Conservation (phyloP, 2,329 filamentous ascomycete species). For the Epichloe aotearoae region DNA sequence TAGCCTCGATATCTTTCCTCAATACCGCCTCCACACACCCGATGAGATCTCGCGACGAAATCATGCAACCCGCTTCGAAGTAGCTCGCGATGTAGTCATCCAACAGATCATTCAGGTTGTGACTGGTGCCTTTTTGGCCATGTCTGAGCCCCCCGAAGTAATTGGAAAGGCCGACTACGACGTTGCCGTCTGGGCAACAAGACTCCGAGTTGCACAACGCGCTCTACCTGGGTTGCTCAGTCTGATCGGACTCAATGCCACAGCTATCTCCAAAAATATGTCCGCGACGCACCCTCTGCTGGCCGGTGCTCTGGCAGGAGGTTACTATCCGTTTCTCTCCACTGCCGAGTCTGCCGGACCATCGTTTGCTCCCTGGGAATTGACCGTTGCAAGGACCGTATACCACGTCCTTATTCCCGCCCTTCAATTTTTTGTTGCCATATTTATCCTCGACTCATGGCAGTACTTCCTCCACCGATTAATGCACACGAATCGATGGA, state of each 20-base stretch:
- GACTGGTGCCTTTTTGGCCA: constrained; percentile 52
- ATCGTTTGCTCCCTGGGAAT: constrained; percentile 73
- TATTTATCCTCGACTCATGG: constrained; percentile 82
- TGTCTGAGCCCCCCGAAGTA: constrained; percentile 62
- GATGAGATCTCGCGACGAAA: constrained; percentile 82
- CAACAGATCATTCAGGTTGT: constrained; percentile 83
- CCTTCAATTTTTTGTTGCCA: constrained; percentile 62
- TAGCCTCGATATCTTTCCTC: constrained; percentile 68
- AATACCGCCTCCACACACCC: constrained; percentile 90
- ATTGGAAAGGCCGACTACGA: constrained; percentile 74
- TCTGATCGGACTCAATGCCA: constrained; percentile 62
- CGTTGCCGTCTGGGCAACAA: constrained; percentile 77
- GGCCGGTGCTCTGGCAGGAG: constrained; percentile 65
- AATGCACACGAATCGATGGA: constrained; percentile 96
- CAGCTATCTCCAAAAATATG: constrained; percentile 62
- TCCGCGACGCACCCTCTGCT: constrained; percentile 58
- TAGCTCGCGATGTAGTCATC: constrained; percentile 78
- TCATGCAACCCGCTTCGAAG: constrained; percentile 71
- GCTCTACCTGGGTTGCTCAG: constrained; percentile 61
- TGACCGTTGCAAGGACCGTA: constrained; percentile 57
- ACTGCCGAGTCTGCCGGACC: constrained; percentile 46
- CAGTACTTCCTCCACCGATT: constrained; percentile 93
- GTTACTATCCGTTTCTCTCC: constrained; percentile 61
- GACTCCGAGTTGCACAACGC: constrained; percentile 65
- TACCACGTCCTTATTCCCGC: constrained; percentile 69